Conservation (phyloP, 805 yeast species). For the Lipomyces starkeyi region DNA sequence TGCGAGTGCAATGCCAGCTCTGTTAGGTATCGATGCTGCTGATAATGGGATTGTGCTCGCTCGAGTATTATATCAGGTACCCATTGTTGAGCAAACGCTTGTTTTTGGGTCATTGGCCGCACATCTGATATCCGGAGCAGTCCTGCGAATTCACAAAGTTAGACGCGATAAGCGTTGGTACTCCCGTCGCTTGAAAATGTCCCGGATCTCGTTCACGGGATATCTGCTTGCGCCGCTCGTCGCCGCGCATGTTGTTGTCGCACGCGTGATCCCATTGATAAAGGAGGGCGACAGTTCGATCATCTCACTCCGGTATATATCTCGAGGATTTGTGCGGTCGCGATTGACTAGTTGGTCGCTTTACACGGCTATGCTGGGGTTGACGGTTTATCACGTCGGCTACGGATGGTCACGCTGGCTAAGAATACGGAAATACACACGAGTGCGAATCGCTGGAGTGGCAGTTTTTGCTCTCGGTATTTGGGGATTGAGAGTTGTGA, state of each 20-base stretch:
- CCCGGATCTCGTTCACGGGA: slow-evolving; percentile 68
- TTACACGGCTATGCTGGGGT: slow-evolving; percentile 23
- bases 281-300: slow-evolving; percentile 70
- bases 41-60: slow-evolving; percentile 61
- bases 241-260: slow-evolving; percentile 54
- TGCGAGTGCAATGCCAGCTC: slow-evolving; percentile 60
- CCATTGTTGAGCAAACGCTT: slow-evolving; percentile 56
- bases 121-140: slow-evolving; percentile 61
- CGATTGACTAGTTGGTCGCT: slow-evolving; percentile 9
- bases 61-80: slow-evolving; percentile 64
- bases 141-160: slow-evolving; percentile 45
- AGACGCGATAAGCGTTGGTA: slow-evolving; percentile 39
- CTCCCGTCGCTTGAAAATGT: slow-evolving; percentile 41
- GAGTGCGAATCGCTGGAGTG: slow-evolving; percentile 12
- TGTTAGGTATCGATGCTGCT: slow-evolving; percentile 48
- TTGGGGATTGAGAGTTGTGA: slow-evolving; percentile 16
- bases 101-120: slow-evolving; percentile 54
- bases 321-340: slow-evolving; percentile 38
- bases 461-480: slow-evolving; percentile 12
- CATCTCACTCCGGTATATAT: slow-evolving; percentile 58
- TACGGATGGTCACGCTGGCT: slow-evolving; percentile 34
- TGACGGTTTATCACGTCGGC: slow-evolving; percentile 26
- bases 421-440: slow-evolving; percentile 5
- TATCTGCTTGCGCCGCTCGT: slow-evolving; percentile 56
- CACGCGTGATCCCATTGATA: slow-evolving; percentile 57